Evolutionary conservation across 176 grass and related monocot species (phyloP), one percentile per base, ranked within the genome.

Genomic region (Urochloa ruziziensis): DNA sequence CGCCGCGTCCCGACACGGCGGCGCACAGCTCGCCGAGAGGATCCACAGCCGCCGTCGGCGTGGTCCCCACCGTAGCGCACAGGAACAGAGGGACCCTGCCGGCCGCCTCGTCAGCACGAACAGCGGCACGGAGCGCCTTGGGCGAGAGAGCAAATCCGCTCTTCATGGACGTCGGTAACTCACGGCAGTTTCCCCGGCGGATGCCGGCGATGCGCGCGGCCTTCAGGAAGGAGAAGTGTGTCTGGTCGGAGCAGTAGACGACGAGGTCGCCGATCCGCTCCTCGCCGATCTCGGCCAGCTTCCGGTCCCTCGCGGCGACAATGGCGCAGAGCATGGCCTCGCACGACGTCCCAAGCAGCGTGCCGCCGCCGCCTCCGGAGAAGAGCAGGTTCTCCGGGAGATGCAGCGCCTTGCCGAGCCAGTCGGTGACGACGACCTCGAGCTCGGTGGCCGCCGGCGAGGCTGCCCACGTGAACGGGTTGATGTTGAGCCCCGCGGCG

Each of bases 171-270:
- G 90, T 82, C 10, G 43, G 77, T 29, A 91, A 80, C 47, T 64
- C 64, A 0, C 81, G 68, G 81, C 5, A 85, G 86, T 91, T 88
- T 17, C 64, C 70, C 3, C 42, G 83, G 18, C 62, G 86, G 23
- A 91, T 85, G 36, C 90, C 90, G 39, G 74, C 82, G 2, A 92
- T 39, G 57, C 75, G 65, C 16, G 86, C 66, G 23, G 87, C 90
- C 70, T 89, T 88, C 83, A 57, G 73, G 49, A 92, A 72, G 11
- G 86, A 82, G 83, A 82, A 86, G 65, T 89, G 90, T 0, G 87
- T 87, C 70, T 92, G 91, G 35, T 92, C 87, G 34, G 91, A 90
- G 51, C 47, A 79, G 76, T 92, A 90, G 7, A 89, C 84, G 37
- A 87, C 91, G 51, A 92, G 68, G 69, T 89, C 75, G 0, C 71